Base-by-base conservation (phyloP, 192 early-diverging fungal species). In the Allomyces macrogynus region DNA sequence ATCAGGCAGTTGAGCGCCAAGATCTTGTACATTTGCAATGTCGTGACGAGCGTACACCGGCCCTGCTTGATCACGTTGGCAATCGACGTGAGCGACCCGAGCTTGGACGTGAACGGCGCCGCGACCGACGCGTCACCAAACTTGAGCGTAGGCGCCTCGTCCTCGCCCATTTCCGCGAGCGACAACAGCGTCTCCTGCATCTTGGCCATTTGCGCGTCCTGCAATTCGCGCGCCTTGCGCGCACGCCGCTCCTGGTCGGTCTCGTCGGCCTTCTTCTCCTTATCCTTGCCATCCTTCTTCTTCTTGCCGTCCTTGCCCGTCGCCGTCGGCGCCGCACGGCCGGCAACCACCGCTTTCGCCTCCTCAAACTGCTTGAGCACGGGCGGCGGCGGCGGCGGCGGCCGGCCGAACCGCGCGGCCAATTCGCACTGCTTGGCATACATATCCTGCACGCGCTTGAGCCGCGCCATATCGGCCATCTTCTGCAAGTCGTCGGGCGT, bases 1-100 rank as follows among this genome's bases (percentile, higher is more conserved):
- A 97, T 93, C 68, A 99, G 73, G 70, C 91, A 99, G 68, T 96
- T 97, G 61, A 99, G 79, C 0, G 93, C 96, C 16, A 99, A 77
- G 74, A 99, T 99, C 84, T 99, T 99, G 87, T 99, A 99, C 97
- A 99, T 99, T 72, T 98, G 97, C 64, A 92, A 86, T 62, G 95
- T 94, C 10, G 97, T 93, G 60, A 99, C 93, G 63, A 99, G 84
- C 26, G 94, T 97, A 64, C 92, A 91, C 61, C 97, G 89, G 23
- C 97, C 97, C 78, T 97, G 93, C 32, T 92, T 83, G 62, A 97
- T 85, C 74, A 99, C 93, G 74, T 89, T 90, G 73, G 84, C 84
- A 62, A 99, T 89, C 43, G 87, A 86, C 24, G 12, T 57, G 16
- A 57, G 16, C 49, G 49, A 57, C 49, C 49, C 49, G 20, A 99